Conservation (phyloP, 495 filamentous ascomycete genomes). For the Lasiosphaeriaceae sp. region DNA sequence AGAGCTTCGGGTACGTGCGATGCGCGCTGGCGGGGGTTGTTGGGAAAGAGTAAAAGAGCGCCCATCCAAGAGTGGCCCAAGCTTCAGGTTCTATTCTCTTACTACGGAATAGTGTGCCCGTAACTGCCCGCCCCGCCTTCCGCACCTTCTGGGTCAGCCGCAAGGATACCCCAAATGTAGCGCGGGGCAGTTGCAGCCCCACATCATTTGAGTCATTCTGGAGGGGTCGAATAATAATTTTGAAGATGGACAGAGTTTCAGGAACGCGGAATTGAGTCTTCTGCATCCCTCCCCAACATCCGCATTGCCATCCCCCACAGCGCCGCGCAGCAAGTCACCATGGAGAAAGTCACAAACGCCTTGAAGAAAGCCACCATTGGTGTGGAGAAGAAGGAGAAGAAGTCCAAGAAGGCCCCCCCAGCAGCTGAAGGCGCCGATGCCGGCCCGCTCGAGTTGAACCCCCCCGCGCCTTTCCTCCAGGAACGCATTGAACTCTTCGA, state of each 20-base stretch:
- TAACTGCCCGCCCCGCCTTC: too few species aligned
- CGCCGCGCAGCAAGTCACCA: conserved; percentile 7
- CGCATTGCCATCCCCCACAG: conserved; percentile 1
- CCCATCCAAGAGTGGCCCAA: not conserved
- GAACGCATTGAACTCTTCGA: conserved; percentile 85
- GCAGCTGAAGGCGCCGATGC: conserved; percentile 32
- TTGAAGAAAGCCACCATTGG: conserved; percentile 30
- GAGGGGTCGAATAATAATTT: not conserved
- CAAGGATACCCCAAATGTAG: conserved; percentile 4
- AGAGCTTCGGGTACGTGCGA: not conserved
- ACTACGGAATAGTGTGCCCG: too few species aligned
- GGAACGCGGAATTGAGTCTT: conserved; percentile 4
- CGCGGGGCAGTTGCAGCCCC: conserved; percentile 9
- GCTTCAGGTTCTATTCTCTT: too few species aligned
- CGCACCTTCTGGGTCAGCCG: not conserved
- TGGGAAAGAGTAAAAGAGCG: not conserved
- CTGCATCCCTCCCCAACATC: not conserved
- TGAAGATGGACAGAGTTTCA: conserved; percentile 20
- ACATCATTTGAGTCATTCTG: conserved; percentile 7
- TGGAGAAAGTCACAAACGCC: conserved; percentile 32
- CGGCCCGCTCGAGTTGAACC: conserved; percentile 53
- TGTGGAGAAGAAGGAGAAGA: conserved; percentile 32
- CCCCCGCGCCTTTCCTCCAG: conserved; percentile 74
- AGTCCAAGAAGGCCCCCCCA: conserved; percentile 40
- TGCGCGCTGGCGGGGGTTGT: not conserved